Evolutionary conservation across 2,329 filamentous ascomycete genomes (phyloP).

Genomic region (Clonostachys rhizophaga): DNA sequence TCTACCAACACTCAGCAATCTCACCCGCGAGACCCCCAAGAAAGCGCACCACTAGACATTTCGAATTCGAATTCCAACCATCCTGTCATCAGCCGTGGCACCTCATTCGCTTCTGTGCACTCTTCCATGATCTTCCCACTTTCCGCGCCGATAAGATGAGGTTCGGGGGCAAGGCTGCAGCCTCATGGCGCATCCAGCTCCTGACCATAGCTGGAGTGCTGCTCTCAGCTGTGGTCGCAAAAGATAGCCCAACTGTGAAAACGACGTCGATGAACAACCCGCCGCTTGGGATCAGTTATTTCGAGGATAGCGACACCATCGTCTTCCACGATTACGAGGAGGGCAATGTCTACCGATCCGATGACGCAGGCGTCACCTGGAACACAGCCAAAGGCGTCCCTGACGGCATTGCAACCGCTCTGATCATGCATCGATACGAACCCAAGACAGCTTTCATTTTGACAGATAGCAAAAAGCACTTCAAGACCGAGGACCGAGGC

Average conservation of each 20-base stretch:
- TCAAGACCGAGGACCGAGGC: constrained; percentile 77
- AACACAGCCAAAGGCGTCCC: constrained; percentile 58
- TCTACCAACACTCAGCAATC: not conserved
- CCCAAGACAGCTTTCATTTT: constrained; percentile 75
- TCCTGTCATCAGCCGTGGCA: not conserved
- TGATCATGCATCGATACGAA: constrained; percentile 77
- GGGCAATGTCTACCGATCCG: constrained; percentile 69
- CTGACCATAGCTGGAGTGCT: constrained; percentile 1
- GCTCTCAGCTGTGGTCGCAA: constrained; percentile 35
- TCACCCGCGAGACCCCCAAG: not conserved
- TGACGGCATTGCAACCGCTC: constrained; percentile 54
- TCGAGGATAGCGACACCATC: constrained; percentile 81
- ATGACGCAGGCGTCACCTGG: constrained; percentile 79
- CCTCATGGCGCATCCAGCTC: constrained; percentile 46
- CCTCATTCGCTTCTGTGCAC: not conserved
- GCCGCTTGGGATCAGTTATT: constrained; percentile 76
- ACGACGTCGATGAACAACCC: constrained; percentile 60
- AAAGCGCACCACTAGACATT: not conserved
- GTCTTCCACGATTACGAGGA: constrained; percentile 65
- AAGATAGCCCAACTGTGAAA: constrained; percentile 63
- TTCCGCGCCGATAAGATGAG: constrained; percentile 45
- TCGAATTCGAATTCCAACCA: not conserved
- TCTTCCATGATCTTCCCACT: constrained; percentile 36
- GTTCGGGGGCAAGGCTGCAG: constrained; percentile 40
- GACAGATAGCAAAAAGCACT: constrained; percentile 67